Conservation (phyloP, 2,329 filamentous ascomycete genomes). For the Fusarium sp. region DNA sequence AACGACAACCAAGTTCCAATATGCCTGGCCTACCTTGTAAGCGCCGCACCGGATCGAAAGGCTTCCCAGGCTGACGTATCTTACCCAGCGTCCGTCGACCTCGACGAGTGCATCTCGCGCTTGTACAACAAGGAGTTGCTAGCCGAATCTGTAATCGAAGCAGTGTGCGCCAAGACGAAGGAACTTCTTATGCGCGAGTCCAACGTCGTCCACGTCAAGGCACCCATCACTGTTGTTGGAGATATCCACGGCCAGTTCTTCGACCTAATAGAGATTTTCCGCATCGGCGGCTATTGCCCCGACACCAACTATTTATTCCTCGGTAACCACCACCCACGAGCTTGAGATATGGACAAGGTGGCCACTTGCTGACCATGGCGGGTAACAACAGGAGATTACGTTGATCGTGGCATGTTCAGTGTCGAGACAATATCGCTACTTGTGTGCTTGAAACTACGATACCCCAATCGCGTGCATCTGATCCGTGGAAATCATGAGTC, state of each 20-base stretch:
- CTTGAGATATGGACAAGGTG: slow-evolving; percentile 1
- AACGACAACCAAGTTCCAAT: slow-evolving; percentile 47
- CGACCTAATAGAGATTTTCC: slow-evolving; percentile 99
- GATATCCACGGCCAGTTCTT: slow-evolving; percentile 99
- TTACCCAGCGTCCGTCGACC: slow-evolving; percentile 85
- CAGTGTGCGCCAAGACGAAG: slow-evolving; percentile 99
- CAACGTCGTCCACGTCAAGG: slow-evolving; percentile 97
- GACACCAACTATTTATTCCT: slow-evolving; percentile 99
- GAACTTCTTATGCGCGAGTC: slow-evolving; percentile 99
- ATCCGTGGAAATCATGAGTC: slow-evolving; percentile 99
- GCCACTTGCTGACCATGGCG: slow-evolving; percentile 23
- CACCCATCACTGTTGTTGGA: slow-evolving; percentile 95
- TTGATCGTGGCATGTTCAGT: slow-evolving; percentile 97
- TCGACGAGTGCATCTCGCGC: slow-evolving; percentile 97
- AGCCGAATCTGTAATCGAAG: slow-evolving; percentile 97
- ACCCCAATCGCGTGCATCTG: slow-evolving; percentile 93
- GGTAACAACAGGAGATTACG: slow-evolving; percentile 82
- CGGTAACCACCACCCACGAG: slow-evolving; percentile 65
- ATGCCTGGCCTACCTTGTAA: slow-evolving; percentile 71
- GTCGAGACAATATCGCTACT: slow-evolving; percentile 98
- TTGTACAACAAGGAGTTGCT: slow-evolving; percentile 97
- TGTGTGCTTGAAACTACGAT: slow-evolving; percentile 96
- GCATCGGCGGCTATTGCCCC: slow-evolving; percentile 96
- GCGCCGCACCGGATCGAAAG: slow-evolving; percentile 42
- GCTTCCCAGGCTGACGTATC: slow-evolving; percentile 33